These are phyloP conservation scores for Melampsora americana DNA, from an alignment of 1,284 basidiomycete species.

Conservation along the genomic window DNA sequence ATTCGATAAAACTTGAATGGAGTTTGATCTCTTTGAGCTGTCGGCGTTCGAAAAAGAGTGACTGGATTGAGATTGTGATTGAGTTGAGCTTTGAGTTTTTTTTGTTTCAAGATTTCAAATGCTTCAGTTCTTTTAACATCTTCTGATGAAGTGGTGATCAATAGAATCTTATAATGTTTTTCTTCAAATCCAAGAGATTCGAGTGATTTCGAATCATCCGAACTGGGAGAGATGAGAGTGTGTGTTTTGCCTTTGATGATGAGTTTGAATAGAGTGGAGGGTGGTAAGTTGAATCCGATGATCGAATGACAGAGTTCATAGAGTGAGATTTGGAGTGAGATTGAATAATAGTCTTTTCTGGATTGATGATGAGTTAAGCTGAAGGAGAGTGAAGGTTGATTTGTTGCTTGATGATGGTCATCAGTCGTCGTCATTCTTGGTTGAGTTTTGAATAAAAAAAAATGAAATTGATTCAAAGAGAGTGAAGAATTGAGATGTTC, in stretches of 20 bases:
- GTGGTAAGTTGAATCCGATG: neutral
- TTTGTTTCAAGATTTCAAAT: neutral
- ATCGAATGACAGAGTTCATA: conserved; percentile 20
- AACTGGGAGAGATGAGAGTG: conserved; percentile 14
- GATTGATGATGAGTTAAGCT: too few relatives aligned
- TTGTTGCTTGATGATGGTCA: too few relatives aligned
- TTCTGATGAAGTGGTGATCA: neutral
- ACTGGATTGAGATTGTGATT: conserved; percentile 16
- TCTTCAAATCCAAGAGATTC: conserved; percentile 11
- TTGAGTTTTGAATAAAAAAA: too few relatives aligned
- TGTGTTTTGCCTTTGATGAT: conserved; percentile 3
- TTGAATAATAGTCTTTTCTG: neutral
- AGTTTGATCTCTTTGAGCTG: neutral
- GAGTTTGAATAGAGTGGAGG: conserved; percentile 9
- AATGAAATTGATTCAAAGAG: too few relatives aligned
- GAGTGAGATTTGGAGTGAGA: neutral
- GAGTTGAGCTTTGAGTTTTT: too few relatives aligned
- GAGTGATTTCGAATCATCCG: neutral
- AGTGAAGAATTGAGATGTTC: too few relatives aligned
- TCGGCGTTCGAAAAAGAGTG: neutral
- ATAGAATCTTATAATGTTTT: neutral
- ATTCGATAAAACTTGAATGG: conserved; percentile 2
- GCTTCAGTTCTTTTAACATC: neutral
- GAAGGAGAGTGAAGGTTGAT: too few relatives aligned
- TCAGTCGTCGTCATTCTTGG: too few relatives aligned